Percentiles rank a stretch among this genome's conserved stretches.
phyloP scores from a whole-genome alignment of 78 protist species.

The Dictyostelium intermedium region DNA sequence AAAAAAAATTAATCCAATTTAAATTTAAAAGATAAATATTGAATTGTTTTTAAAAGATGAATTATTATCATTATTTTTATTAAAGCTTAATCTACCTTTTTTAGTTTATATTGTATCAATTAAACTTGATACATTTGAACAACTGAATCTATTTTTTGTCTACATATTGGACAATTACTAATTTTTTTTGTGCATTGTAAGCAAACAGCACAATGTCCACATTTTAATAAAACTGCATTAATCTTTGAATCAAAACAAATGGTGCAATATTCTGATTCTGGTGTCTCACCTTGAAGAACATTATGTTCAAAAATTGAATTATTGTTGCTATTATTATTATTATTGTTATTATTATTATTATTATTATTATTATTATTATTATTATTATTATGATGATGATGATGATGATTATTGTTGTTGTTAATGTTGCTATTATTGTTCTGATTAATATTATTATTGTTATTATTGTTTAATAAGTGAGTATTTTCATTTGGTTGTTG shows the following conservation, averaged over 20 bases:
- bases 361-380: background rate
- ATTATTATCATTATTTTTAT: no score
- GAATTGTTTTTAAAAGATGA: no score
- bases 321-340: background rate
- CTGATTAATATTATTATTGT: background rate
- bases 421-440: background rate
- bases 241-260: conserved; percentile 37
- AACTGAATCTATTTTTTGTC: background rate
- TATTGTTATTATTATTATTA: background rate
- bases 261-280: background rate
- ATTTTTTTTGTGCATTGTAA: conserved; percentile 2
- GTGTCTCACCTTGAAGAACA: conserved; percentile 21
- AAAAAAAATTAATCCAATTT: no score
- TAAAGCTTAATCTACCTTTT: background rate
- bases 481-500: background rate
- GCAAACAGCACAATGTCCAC: conserved; percentile 42
- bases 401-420: background rate
- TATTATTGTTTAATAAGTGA: background rate
- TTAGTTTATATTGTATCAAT: background rate
- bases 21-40: no score
- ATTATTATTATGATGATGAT: background rate
- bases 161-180: conserved; percentile 38
- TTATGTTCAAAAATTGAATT: background rate
- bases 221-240: conserved; percentile 13
- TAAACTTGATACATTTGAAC: conserved; percentile 53